A percentile compares a stretch with the other conserved stretches of the same genome.
phyloP scores from a whole-genome alignment of 1,284 basidiomycete genomes.

The Anthracocystis setariae region DNA sequence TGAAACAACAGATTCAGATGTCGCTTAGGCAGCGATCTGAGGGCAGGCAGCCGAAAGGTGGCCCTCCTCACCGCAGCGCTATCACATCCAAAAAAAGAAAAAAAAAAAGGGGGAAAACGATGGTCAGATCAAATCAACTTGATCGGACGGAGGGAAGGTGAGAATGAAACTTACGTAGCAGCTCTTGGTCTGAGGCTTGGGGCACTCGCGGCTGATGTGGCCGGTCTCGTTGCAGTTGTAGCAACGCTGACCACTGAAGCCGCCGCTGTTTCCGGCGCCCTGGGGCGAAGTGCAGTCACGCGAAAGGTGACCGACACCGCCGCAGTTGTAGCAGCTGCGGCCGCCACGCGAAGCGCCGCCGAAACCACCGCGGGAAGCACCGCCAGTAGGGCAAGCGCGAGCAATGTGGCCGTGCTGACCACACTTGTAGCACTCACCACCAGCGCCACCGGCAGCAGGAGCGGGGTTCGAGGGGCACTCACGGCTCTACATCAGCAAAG shows the following conservation, averaged over 20 bases:
- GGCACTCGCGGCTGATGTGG: constrained; percentile 63
- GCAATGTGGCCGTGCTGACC: constrained; percentile 62
- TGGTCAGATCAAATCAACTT: not conserved
- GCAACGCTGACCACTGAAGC: constrained; percentile 53
- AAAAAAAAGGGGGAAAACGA: not conserved
- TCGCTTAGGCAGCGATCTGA: constrained; percentile 31
- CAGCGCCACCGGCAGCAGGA: constrained; percentile 37
- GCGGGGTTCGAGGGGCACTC: constrained; percentile 58
- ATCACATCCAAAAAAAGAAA: too few species aligned
- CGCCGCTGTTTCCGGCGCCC: constrained; percentile 22
- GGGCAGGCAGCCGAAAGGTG: constrained; percentile 51
- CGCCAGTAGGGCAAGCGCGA: constrained; percentile 58
- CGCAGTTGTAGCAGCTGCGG: constrained; percentile 65
- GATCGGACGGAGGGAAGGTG: not conserved
- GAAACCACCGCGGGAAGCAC: constrained; percentile 30
- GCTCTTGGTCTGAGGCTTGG: constrained; percentile 59
- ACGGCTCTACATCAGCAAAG: constrained; percentile 39
- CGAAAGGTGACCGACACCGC: constrained; percentile 61
- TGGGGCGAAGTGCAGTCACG: constrained; percentile 62
- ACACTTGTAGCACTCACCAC: constrained; percentile 64
- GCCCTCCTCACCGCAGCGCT: constrained; percentile 49
- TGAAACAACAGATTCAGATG: not conserved
- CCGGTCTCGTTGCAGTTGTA: constrained; percentile 65
- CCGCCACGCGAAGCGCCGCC: constrained; percentile 40
- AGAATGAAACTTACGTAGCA: constrained; percentile 52